Evolutionary conservation across 306 rosid species (phyloP), one percentile per base, ranked within the genome.

Genomic region (Vigna trinervia): DNA sequence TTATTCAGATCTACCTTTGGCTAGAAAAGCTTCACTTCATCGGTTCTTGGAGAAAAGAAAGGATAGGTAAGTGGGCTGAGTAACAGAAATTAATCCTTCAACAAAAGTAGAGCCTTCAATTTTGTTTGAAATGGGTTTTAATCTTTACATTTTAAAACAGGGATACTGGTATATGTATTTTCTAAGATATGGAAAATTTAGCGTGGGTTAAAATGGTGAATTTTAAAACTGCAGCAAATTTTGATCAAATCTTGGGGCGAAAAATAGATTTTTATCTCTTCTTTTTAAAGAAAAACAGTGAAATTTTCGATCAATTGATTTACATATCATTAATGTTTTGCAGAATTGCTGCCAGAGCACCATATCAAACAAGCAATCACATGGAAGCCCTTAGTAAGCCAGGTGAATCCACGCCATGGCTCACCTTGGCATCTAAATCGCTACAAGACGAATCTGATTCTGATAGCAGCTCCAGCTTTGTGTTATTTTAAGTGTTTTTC

Each of bases 1-100:
- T 13, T 69, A 15, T 75, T 19, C 92, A 95, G 98, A 84, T 78
- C 86, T 95, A 15, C 98, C 98, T 2, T 83, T 90, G 86, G 88
- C 91, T 64, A 87, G 97, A 71, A 92, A 88, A 71, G 95, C 91
- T 46, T 92, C 97, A 68, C 93, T 92, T 6, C 87, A 90, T 54
- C 89, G 95, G 28, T 92, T 92, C 88, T 75, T 92, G 82, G 97
- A 90, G 85, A 92, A 90, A 85, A 87, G 97, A 53, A 92, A 87
- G 84, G 87, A 88, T 79, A 90, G 97, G 97, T 92, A 81, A 10
- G 87, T 65, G 15, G 1, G 64, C 10, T n/a, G 47, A 47, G 2
- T 39, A 57, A 28, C 0, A 0, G 43, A 41, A 73, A 19, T 4
- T 32, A 34, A 14, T 32, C n/a, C 23, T 32, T 34, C 2, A 61